Evolutionary conservation across 106 monocot genomes (phyloP), one percentile per base, ranked within the genome.

Genomic region (Posidonia australis): DNA sequence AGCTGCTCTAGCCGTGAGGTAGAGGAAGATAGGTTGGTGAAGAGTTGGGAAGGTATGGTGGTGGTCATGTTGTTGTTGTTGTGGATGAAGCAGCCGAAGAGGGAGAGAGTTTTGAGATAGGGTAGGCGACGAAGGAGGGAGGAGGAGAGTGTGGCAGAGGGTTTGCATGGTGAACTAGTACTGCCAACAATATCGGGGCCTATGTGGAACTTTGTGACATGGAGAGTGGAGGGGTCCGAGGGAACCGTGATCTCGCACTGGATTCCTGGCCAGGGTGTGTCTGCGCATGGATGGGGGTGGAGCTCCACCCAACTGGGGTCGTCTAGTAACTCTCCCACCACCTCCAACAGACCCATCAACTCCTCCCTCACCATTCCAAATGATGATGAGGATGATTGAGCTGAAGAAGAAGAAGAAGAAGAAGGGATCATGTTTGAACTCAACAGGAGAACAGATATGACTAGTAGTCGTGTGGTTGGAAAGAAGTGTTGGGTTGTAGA

Each of bases 191-290:
- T 67, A 28, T 86, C 86, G 6, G 79, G 77, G 54, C 82, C 86
- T 28, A 86, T 61, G 70, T 86, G 86, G 54, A 86, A 58, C 45
- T 42, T 74, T 74, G 83, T 80, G 54, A 83, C 86, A 46, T 83
- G 86, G 49, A 83, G 80, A 60, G 1, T 59, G 63, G 51, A 71
- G 52, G 48, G 53, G 26, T n/a, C 13, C n/a, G n/a, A n/a, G 58
- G 58, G 16, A 51, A 48, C 41, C 27, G 67, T 19, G 22, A 75
- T 13, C 82, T 86, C 86, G 57, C 86, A 86, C 65, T 77, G 82
- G 71, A 86, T 63, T 4, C 86, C 82, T 0, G 83, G 86, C 83
- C 83, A 86, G 44, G 86, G 86, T 14, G 86, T 83, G 55, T 82
- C 82, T 6, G 86, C 79, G 71, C 86, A 86, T 19, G 86, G 86